These are phyloP conservation scores for Casuarina cunninghamiana DNA, from an alignment of 306 rosid species.

Conservation along the genomic window DNA sequence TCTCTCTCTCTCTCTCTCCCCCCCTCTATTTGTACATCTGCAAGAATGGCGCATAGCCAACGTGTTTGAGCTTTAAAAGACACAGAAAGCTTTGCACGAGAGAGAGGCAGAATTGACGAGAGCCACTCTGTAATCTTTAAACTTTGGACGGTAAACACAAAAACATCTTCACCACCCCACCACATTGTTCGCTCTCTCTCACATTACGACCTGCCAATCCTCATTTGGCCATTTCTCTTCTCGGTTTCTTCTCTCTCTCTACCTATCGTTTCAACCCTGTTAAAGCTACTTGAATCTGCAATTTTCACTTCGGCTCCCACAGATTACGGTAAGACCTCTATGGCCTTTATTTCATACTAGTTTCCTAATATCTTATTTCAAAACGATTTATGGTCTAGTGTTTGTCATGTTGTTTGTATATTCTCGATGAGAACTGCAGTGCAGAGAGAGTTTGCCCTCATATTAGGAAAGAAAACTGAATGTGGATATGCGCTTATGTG, in stretches of 20 bases:
- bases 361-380: background rate
- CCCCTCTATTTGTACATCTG: slow-evolving; percentile 28
- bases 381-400: background rate
- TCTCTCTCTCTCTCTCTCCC: background rate
- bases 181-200: slow-evolving; percentile 52
- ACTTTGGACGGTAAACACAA: slow-evolving; percentile 10
- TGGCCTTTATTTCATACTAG: background rate
- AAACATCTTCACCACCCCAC: slow-evolving; percentile 21
- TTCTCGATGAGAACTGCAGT: background rate
- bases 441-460: background rate
- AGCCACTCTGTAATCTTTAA: slow-evolving; percentile 34
- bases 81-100: slow-evolving; percentile 7
- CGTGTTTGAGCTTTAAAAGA: slow-evolving; percentile 1
- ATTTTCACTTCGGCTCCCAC: slow-evolving; percentile 25
- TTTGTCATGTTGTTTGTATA: background rate
- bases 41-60: slow-evolving; percentile 44
- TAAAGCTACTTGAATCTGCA: slow-evolving; percentile 27
- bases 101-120: background rate
- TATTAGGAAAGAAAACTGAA: background rate
- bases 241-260: slow-evolving; percentile 25
- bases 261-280: slow-evolving; percentile 30
- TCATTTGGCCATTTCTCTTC: slow-evolving; percentile 25
- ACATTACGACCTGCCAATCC: slow-evolving; percentile 32
- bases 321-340: slow-evolving; percentile 39
- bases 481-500: background rate